Evolutionary conservation across 139 green algal genomes (phyloP).

Genomic region (Microglena sp.): DNA sequence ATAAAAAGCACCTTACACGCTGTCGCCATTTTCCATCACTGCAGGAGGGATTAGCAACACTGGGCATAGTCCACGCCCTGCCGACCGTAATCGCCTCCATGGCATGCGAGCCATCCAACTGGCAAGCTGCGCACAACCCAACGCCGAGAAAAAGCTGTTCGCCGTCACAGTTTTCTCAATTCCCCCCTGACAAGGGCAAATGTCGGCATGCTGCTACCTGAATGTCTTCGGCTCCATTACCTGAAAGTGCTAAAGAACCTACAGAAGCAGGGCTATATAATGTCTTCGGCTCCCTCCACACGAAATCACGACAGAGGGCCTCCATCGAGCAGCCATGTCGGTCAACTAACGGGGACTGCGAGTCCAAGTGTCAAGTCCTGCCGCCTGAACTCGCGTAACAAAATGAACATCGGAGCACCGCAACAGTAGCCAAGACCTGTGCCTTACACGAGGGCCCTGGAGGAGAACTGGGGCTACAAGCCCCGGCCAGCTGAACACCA

Average conservation of each 20-base stretch:
- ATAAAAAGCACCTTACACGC: too few relatives aligned
- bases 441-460: constrained; percentile 83
- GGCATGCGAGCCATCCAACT: too few relatives aligned
- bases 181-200: constrained; percentile 99
- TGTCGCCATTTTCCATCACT: too few relatives aligned
- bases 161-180: constrained; percentile 95
- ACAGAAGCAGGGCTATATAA: constrained; percentile 84
- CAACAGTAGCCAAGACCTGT: constrained; percentile 85
- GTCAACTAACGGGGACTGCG: constrained; percentile 53
- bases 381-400: too few relatives aligned
- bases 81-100: too few relatives aligned
- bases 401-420: too few relatives aligned
- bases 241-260: constrained; percentile 85
- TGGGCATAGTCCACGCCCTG: too few relatives aligned
- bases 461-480: constrained; percentile 99
- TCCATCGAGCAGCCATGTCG: too few relatives aligned
- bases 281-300: constrained; percentile 77
- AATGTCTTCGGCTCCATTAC: constrained; percentile 99
- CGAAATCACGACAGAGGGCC: too few relatives aligned
- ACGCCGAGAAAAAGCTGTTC: constrained; percentile 88
- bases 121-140: too few relatives aligned
- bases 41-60: too few relatives aligned
- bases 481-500: constrained; percentile 91
- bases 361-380: too few relatives aligned
- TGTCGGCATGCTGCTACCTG: constrained; percentile 97